Evolutionary conservation across 140 eudicot genomes (phyloP).

Genomic region (Flaveria floridana): DNA sequence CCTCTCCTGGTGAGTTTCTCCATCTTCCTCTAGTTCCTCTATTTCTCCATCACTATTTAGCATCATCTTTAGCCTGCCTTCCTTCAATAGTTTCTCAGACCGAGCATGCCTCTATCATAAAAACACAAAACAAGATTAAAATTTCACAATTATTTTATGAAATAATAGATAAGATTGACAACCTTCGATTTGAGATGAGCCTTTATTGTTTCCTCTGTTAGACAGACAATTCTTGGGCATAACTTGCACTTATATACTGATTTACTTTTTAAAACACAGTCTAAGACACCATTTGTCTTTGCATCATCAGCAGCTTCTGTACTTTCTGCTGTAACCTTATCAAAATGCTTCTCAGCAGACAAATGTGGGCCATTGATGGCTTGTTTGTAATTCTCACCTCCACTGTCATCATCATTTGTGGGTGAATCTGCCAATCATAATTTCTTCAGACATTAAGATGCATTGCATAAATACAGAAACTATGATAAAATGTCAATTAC

Average conservation of each 20-base stretch:
- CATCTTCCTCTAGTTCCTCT: slow-evolving; percentile 56
- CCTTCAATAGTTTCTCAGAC: slow-evolving; percentile 66
- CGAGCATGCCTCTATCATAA: slow-evolving; percentile 75
- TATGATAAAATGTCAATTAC: not conserved
- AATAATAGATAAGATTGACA: slow-evolving; percentile 11
- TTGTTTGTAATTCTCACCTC: slow-evolving; percentile 25
- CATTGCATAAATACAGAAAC: not conserved
- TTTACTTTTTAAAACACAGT: slow-evolving; percentile 63
- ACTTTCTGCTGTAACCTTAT: slow-evolving; percentile 14
- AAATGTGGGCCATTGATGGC: not conserved
- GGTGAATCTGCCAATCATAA: slow-evolving; percentile 53
- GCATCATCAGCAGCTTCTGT: slow-evolving; percentile 33
- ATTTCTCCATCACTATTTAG: slow-evolving; percentile 73
- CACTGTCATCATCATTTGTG: slow-evolving; percentile 54
- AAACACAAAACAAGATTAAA: not conserved
- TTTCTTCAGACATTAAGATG: slow-evolving; percentile 11
- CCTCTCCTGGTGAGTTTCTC: slow-evolving; percentile 66
- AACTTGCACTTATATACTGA: slow-evolving; percentile 90
- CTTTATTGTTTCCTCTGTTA: slow-evolving; percentile 73
- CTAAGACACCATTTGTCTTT: slow-evolving; percentile 33
- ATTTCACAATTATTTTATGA: not conserved
- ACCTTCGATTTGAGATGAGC: slow-evolving; percentile 92
- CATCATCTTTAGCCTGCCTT: slow-evolving; percentile 82
- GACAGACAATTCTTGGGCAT: slow-evolving; percentile 87
- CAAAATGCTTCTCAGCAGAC: slow-evolving; percentile 22